Evolutionary conservation across 2,329 filamentous ascomycete genomes (phyloP), one percentile per base, ranked within the genome.

Genomic region (Arthroderma sp.): DNA sequence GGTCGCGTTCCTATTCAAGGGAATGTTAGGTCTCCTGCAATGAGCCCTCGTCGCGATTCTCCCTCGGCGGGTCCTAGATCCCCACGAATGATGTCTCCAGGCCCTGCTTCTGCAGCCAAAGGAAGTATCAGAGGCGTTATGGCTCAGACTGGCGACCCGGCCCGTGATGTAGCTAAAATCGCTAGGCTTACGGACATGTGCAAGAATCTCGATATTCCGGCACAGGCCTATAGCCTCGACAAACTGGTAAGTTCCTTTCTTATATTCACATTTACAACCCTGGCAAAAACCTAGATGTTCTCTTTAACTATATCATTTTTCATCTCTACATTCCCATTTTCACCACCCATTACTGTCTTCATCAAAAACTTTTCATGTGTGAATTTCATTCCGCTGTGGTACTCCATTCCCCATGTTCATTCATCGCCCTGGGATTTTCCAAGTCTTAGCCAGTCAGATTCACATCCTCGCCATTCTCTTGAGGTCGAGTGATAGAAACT

Each of bases 191-290:
- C 36, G 6, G 50, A 49, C 36, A 48, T 51, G 42, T 49, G 44
- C 39, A 46, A 44, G n/a, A 45, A 49, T 32, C 30, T 49, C 9
- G 49, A 51, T 32, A 6, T 48, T 8, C 40, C 47, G n/a, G 29
- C 36, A 10, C 2, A 10, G 2, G 36, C 36, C 8, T 41, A 41
- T 41, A 28, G 30, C 7, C 28, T 41, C 11, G 39, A 41, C 29
- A 15, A 31, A 7, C 11, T 41, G 6, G 39, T 41, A 31, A 38
- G 36, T 27, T 10, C 36, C 32, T 22, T 22, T 22, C 15, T 22
- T 22, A 22, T 22, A 22, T 22, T 22, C 15, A 22, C 15, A 22
- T 22, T 22, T 22, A 22, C 15, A 3, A 22, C 15, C 15, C 15
- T 22, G 15, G 15, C 15, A 3, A 22, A 3, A 22, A 22, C 15